Evolutionary conservation across 2,329 filamentous ascomycete species (phyloP).

Genomic region (Rutstroemia sp.): DNA sequence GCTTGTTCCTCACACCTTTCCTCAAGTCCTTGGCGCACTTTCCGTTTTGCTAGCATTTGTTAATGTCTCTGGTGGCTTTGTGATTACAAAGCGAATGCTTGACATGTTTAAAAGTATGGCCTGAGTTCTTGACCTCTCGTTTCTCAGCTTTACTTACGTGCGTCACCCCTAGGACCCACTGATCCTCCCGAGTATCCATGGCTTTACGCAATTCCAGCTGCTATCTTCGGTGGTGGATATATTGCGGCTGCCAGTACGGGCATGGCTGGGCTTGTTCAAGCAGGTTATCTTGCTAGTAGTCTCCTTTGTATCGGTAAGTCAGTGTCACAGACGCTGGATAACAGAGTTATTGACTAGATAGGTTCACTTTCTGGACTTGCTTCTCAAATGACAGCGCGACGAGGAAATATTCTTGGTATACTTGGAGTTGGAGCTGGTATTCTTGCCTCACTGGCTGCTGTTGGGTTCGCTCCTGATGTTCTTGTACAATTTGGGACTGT

Average conservation of each 20-base stretch:
- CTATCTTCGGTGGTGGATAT: constrained; percentile 74
- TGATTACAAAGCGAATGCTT: constrained; percentile 88
- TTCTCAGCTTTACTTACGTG: not conserved
- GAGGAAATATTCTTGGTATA: constrained; percentile 81
- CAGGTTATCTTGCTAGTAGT: constrained; percentile 79
- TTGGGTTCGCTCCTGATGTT: constrained; percentile 72
- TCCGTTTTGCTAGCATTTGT: constrained; percentile 83
- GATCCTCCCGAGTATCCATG: constrained; percentile 85
- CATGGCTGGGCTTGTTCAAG: constrained; percentile 76
- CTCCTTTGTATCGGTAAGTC: constrained; percentile 62
- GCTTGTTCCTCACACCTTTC: constrained; percentile 67
- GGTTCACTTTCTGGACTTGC: constrained; percentile 73
- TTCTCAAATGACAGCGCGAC: constrained; percentile 73
- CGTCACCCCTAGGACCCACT: constrained; percentile 49
- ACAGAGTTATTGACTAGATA: not conserved
- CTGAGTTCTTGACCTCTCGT: not conserved
- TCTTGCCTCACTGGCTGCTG: constrained; percentile 72
- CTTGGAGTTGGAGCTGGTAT: constrained; percentile 79
- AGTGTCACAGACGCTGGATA: no score
- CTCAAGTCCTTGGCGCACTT: constrained; percentile 68
- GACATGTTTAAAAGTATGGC: constrained; percentile 74
- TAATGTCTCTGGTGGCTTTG: constrained; percentile 82
- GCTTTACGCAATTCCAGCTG: constrained; percentile 73
- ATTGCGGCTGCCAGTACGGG: constrained; percentile 74
- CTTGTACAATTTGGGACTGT: constrained; percentile 73